Evolutionary conservation across 345 rosid genomes (phyloP).

Genomic region (Salix dunnii): DNA sequence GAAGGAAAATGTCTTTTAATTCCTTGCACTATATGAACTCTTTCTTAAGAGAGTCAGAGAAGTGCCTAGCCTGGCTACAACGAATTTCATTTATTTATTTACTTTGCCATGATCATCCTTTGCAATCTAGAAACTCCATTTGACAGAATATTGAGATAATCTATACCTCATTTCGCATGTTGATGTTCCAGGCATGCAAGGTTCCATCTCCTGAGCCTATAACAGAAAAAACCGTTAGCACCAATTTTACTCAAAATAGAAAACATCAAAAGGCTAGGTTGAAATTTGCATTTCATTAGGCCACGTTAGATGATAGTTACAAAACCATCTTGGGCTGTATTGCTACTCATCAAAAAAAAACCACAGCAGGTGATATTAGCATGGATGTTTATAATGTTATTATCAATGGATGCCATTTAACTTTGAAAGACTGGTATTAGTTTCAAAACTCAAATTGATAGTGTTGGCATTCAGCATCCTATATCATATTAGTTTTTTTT

Average conservation of each 20-base stretch:
- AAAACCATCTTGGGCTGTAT: background rate
- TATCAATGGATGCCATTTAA: background rate
- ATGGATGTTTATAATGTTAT: background rate
- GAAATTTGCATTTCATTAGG: background rate
- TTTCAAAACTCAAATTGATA: background rate
- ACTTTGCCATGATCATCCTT: background rate
- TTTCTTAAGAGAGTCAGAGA: background rate
- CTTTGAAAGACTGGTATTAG: background rate
- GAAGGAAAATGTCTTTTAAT: background rate
- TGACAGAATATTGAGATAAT: background rate
- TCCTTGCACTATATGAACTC: background rate
- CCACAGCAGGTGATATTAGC: background rate
- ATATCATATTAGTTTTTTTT: background rate
- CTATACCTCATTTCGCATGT: conserved; percentile 66
- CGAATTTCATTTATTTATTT: background rate
- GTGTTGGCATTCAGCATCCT: background rate
- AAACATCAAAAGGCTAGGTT: background rate
- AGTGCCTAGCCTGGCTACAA: background rate
- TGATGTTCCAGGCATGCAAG: conserved; percentile 86
- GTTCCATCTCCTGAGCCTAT: conserved; percentile 95
- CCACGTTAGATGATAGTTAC: background rate
- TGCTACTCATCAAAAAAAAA: background rate
- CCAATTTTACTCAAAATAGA: background rate
- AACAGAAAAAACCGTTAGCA: background rate
- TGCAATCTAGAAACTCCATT: background rate